Evolutionary conservation across 1,284 basidiomycete genomes (phyloP), one percentile per base, ranked within the genome.

Genomic region (Porodaedalea pini): DNA sequence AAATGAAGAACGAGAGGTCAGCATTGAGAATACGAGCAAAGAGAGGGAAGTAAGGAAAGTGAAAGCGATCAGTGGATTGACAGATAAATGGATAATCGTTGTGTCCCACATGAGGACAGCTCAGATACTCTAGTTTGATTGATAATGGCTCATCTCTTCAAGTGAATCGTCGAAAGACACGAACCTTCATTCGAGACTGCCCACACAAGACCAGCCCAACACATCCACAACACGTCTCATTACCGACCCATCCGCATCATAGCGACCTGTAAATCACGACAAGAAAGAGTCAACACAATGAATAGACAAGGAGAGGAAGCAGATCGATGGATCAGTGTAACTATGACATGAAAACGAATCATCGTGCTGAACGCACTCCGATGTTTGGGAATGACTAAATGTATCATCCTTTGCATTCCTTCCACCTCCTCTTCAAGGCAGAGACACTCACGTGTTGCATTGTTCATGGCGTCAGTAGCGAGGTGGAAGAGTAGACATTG

Each of bases 101-200:
- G 85, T 74, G 78, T 77, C 70, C 57, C 58, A 57, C 71, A 75
- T 80, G 25, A 36, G 41, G 52, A 27, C 32, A 32, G 73, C 86
- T 90, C 87, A 89, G 76, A 88, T 85, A 90, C 87, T 89, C 87
- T 90, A 90, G 87, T 90, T 90, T 90, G 87, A 86, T 86, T 78
- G 72, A 69, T 74, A 72, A 74, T 66, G 70, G 63, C 71, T 88
- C 87, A 87, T 86, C 83, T 34, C 27, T 36, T 37, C 15, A 39
- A 25, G 27, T 29, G 29, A 36, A 43, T 68, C 66, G 64, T 58
- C 59, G 62, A 25, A 7, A 49, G 17, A 10, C 56, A 56, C 53
- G 58, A 64, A 59, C 54, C 56, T 25, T n/a, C n/a, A n/a, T n/a
- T n/a, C n/a, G n/a, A n/a, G n/a, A n/a, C n/a, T n/a, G n/a, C n/a